phyloP scores from a whole-genome alignment of 2,329 filamentous ascomycete species.

The Hymenoscyphus scutula region DNA sequence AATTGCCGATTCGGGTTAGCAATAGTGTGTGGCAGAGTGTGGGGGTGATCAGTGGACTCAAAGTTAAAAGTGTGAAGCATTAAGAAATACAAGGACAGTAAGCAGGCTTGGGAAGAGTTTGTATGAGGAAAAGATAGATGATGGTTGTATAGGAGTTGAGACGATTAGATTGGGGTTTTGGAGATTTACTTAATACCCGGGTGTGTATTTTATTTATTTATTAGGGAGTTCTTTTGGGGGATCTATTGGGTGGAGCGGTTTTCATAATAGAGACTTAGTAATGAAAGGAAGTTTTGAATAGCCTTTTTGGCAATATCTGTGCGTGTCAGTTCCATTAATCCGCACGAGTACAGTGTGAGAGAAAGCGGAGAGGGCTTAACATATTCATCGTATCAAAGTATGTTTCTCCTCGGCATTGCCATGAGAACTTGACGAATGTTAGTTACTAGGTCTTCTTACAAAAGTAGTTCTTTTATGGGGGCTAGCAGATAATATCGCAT shows the following conservation, averaged over 20 bases:
- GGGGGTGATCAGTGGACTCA: conserved; percentile 41
- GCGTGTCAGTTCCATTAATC: too few relatives aligned
- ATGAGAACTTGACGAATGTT: too few relatives aligned
- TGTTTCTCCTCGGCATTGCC: too few relatives aligned
- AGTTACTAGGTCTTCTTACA: too few relatives aligned
- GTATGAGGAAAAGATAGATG: too few relatives aligned
- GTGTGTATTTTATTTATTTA: neutral
- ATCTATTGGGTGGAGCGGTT: neutral
- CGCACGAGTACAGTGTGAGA: too few relatives aligned
- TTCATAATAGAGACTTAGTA: neutral
- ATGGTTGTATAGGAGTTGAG: neutral
- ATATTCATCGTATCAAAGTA: too few relatives aligned
- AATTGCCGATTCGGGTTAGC: conserved; percentile 68
- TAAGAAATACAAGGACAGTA: too few relatives aligned
- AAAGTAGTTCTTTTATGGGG: too few relatives aligned
- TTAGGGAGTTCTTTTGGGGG: neutral
- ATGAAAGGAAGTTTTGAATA: neutral
- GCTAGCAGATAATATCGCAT: too few relatives aligned
- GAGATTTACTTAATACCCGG: neutral
- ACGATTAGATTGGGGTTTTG: neutral
- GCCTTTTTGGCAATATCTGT: neutral
- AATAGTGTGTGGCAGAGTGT: conserved; percentile 77
- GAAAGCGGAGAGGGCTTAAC: too few relatives aligned
- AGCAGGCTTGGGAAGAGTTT: too few relatives aligned
- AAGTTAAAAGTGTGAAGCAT: conserved; percentile 26